Evolutionary conservation across 805 yeast species (phyloP).

Genomic region (Yarrowia divulgata): DNA sequence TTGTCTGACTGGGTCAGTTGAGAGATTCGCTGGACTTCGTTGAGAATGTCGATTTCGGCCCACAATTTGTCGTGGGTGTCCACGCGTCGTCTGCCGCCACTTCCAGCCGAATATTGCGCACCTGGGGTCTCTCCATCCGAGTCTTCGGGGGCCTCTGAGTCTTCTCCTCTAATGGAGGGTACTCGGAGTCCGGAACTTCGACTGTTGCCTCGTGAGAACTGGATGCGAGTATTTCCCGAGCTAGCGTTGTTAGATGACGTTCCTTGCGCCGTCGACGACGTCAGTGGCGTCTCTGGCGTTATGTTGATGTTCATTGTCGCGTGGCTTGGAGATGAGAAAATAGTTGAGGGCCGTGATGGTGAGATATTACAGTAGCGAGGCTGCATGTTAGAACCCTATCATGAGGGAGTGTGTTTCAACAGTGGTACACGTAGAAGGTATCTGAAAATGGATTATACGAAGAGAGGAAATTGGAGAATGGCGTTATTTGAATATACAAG

Average conservation of each 20-base stretch:
- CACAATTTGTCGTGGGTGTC: slow-evolving; percentile 79
- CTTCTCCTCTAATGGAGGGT: slow-evolving; percentile 31
- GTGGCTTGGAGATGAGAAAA: slow-evolving; percentile 3
- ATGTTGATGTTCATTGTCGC: slow-evolving; percentile 11
- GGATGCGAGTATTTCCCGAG: background rate
- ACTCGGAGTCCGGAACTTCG: slow-evolving; percentile 29
- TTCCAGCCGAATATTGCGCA: slow-evolving; percentile 18
- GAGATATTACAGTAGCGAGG: background rate
- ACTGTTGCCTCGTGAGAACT: slow-evolving; percentile 26
- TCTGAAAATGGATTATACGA: too few species aligned
- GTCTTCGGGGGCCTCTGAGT: slow-evolving; percentile 20
- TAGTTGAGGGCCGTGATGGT: background rate
- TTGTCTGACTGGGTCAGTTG: slow-evolving; percentile 48
- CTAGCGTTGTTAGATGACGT: background rate
- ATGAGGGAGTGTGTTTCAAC: too few species aligned
- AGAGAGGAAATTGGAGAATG: too few species aligned
- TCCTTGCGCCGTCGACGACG: slow-evolving; percentile 6
- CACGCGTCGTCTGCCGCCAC: slow-evolving; percentile 48
- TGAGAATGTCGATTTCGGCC: slow-evolving; percentile 86
- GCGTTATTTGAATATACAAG: too few species aligned
- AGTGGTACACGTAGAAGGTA: too few species aligned
- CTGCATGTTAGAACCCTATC: slow-evolving; percentile 9
- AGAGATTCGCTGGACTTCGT: slow-evolving; percentile 74
- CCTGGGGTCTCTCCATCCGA: slow-evolving; percentile 16
- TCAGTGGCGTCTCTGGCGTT: slow-evolving; percentile 16